Evolutionary conservation across 1,284 basidiomycete genomes (phyloP).

Genomic region (Cutaneotrichosporon sp.): DNA sequence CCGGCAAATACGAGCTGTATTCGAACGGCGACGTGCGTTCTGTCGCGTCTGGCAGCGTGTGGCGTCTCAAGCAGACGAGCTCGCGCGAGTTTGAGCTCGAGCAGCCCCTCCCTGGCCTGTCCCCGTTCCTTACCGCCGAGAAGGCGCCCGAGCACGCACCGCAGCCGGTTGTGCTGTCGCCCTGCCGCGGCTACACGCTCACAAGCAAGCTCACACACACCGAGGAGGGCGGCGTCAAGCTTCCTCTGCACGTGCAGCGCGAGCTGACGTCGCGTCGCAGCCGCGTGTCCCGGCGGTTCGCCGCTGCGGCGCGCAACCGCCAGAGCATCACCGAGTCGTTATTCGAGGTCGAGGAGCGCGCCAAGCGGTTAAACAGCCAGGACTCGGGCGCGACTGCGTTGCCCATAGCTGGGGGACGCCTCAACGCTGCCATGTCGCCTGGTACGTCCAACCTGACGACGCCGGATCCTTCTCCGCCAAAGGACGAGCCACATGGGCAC

Average conservation of each 20-base stretch:
- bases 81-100: conserved; percentile 43
- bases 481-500: conserved; percentile 18
- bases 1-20: conserved; percentile 40
- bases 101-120: conserved; percentile 14
- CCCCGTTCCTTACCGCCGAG: not conserved
- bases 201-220: conserved; percentile 36
- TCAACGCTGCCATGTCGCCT: not conserved
- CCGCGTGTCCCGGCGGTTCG: conserved; percentile 14
- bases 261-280: conserved; percentile 10
- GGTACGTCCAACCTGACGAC: not conserved
- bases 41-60: conserved; percentile 30
- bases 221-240: conserved; percentile 45
- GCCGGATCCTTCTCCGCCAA: conserved; percentile 2
- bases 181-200: conserved; percentile 19
- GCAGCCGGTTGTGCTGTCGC: conserved; percentile 2
- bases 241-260: conserved; percentile 17
- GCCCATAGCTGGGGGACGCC: not conserved
- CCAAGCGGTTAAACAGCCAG: conserved; percentile 11
- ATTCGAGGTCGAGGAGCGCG: conserved; percentile 2
- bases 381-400: conserved; percentile 12
- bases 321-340: conserved; percentile 3
- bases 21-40: conserved; percentile 40
- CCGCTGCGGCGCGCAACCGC: conserved; percentile 15
- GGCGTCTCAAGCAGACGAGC: conserved; percentile 31
- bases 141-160: conserved; percentile 1